phyloP scores from a whole-genome alignment of 2,329 filamentous ascomycete genomes.

The Aurifilum marmelostoma region DNA sequence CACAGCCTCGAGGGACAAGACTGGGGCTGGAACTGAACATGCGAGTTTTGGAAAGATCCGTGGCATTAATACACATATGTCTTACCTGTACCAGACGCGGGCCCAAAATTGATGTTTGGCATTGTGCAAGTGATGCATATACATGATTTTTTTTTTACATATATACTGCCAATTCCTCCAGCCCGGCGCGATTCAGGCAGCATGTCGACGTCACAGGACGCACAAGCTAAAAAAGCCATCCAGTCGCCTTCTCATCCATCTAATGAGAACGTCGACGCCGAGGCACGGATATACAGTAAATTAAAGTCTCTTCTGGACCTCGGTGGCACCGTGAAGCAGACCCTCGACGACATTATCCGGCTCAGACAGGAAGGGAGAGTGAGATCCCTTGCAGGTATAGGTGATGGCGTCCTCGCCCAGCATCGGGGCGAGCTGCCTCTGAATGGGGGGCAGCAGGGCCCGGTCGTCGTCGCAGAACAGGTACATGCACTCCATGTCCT shows the following conservation, averaged over 20 bases:
- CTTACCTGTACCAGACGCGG: background rate
- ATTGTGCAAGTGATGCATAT: background rate
- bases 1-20: background rate
- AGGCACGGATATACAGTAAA: background rate
- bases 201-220: background rate
- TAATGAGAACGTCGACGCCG: background rate
- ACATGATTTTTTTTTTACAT: background rate
- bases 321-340: conserved; percentile 20
- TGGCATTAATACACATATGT: background rate
- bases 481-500: conserved; percentile 32
- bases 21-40: background rate
- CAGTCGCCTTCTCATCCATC: background rate
- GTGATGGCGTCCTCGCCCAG: conserved; percentile 26
- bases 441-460: conserved; percentile 26
- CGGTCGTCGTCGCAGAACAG: conserved; percentile 31
- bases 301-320: conserved; percentile 22
- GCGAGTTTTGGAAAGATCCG: background rate
- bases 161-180: background rate
- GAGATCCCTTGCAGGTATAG: conserved; percentile 24
- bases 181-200: background rate
- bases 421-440: conserved; percentile 26
- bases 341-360: conserved; percentile 26
- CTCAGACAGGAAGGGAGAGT: conserved; percentile 31
- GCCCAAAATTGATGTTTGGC: background rate
- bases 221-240: background rate